phyloP scores from a whole-genome alignment of 2,329 filamentous ascomycete genomes.

The Penicillium fuscoglaucum region DNA sequence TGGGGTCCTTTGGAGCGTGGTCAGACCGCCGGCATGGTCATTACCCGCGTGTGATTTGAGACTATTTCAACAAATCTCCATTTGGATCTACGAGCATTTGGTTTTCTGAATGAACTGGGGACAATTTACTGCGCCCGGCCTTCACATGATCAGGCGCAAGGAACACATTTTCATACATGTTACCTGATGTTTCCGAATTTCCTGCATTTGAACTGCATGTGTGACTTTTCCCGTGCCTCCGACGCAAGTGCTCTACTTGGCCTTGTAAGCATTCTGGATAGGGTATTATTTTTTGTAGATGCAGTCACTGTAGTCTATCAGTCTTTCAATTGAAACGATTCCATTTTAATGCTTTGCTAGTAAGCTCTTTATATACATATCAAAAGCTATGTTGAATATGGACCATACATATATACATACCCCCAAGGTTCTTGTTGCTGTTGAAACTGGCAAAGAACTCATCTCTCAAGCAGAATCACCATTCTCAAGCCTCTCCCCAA shows the following conservation, averaged over 20 bases:
- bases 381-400: slow-evolving; percentile 11
- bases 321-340: neutral
- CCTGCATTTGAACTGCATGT: neutral
- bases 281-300: neutral
- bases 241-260: neutral
- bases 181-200: neutral
- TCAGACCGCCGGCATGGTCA: neutral
- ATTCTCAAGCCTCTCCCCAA: slow-evolving; percentile 50
- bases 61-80: neutral
- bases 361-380: neutral
- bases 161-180: slow-evolving; percentile 4
- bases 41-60: slow-evolving; percentile 1
- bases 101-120: neutral
- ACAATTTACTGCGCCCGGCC: neutral
- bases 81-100: slow-evolving; percentile 1
- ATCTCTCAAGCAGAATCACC: neutral
- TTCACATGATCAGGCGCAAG: neutral
- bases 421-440: slow-evolving; percentile 12
- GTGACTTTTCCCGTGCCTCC: neutral
- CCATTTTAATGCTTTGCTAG: neutral
- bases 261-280: neutral
- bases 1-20: neutral
- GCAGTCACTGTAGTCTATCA: slow-evolving; percentile 1
- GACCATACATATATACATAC: neutral
- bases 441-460: slow-evolving; percentile 18